A percentile compares a stretch with the other conserved stretches of the same genome.
Conservation (phyloP, 1,139 yeast species). For the Tardiomyces depauwii region DNA sequence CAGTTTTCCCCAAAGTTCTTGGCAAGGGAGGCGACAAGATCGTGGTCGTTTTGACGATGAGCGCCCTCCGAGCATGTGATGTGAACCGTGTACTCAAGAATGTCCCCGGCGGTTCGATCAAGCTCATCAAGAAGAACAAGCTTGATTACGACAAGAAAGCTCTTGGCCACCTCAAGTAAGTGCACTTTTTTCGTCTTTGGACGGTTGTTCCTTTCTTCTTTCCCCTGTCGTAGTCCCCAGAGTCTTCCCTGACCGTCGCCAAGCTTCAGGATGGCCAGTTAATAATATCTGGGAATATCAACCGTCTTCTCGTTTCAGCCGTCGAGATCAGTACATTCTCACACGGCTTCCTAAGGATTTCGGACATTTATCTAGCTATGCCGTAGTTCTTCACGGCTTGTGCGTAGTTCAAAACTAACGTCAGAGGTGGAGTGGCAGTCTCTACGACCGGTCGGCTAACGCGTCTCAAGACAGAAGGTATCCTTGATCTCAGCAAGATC, state of each 20-base stretch:
- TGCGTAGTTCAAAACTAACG: constrained; percentile 13
- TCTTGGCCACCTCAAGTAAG: constrained; percentile 18
- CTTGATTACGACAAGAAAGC: constrained; percentile 45
- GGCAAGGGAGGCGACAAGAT: constrained; percentile 19
- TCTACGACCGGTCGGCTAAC: constrained; percentile 54
- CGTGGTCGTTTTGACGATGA: constrained; percentile 49
- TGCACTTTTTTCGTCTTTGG: too few relatives aligned
- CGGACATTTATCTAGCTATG: background rate
- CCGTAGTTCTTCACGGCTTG: background rate
- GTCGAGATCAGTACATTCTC: background rate
- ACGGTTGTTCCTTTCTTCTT: background rate
- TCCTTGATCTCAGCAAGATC: constrained; percentile 30
- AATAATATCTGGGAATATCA: background rate
- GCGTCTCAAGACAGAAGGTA: constrained; percentile 35
- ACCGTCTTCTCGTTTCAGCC: background rate
- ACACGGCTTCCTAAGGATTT: background rate
- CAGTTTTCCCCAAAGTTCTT: constrained; percentile 4
- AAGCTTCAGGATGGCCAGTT: background rate
- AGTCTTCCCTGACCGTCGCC: background rate
- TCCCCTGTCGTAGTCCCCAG: background rate
- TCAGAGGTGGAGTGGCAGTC: constrained; percentile 45
- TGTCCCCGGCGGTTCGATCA: constrained; percentile 37
- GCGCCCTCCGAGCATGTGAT: constrained; percentile 68
- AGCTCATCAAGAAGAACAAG: constrained; percentile 57
- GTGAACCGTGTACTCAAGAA: constrained; percentile 45